Evolutionary conservation across 106 monocot species (phyloP), one percentile per base, ranked within the genome.

Genomic region (Allium fistulosum): DNA sequence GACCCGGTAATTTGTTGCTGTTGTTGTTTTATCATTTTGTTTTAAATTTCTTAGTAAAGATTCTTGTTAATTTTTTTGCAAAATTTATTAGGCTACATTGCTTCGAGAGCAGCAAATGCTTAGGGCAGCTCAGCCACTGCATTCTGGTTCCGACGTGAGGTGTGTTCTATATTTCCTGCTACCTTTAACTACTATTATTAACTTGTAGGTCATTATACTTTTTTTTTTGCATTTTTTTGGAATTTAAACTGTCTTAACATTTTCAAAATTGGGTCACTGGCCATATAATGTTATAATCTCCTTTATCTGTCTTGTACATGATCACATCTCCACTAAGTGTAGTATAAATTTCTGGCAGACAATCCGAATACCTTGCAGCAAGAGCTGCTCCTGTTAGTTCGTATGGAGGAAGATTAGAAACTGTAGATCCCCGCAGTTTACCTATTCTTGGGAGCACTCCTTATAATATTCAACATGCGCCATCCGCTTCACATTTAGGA

Each of bases 291-390:
- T 5, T 66, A 14, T 68, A 26, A 69, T 46, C 52, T 72, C 55
- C 65, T 27, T 58, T 63, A 46, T 66, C 49, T 58, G 12, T 72
- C 17, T 14, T 17, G 68, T 72, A 56, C 51, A 48, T 37, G 37
- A 58, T 66, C 64, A 64, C 28, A 66, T 51, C 37, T 76, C 46
- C 74, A 83, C 87, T 90, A 70, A 94, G 86, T 68, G 81, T 80
- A 76, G 76, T 80, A 82, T 99, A 84, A 82, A 85, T 99, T 99
- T 99, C 62, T 99, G 84, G 89, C 92, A 99, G 97, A 92, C 97
- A 89, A 85, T 74, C 84, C 63, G 97, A 99, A 59, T 99, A 87
- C 75, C 82, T 83, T 62, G 74, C 97, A 85, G 86, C 81, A 74
- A 78, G 88, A 63, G 60, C 79, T 74, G 89, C 82, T 70, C 64